phyloP scores from a whole-genome alignment of 2,329 filamentous ascomycete species.

The Paracamarosporium sp. region DNA sequence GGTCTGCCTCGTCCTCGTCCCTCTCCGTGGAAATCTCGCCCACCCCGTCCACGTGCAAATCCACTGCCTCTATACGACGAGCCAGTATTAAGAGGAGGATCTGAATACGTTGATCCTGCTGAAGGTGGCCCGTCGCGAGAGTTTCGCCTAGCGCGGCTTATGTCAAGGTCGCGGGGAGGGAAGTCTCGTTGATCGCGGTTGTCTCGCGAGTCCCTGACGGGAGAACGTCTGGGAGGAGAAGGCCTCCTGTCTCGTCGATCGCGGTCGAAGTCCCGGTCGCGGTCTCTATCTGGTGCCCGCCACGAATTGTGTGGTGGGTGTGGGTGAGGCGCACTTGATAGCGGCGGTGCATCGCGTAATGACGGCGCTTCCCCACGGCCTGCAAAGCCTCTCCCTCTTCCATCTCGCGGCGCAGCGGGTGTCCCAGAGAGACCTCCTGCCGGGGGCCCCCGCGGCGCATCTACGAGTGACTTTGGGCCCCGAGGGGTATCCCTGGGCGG shows the following conservation, averaged over 20 bases:
- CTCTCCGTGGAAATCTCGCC: slow-evolving; percentile 43
- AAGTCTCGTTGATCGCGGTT: slow-evolving; percentile 68
- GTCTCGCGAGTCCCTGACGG: slow-evolving; percentile 64
- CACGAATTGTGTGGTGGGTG: slow-evolving; percentile 58
- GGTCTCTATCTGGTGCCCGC: slow-evolving; percentile 60
- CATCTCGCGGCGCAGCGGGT: slow-evolving; percentile 58
- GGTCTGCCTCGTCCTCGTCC: slow-evolving; percentile 52
- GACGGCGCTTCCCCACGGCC: slow-evolving; percentile 66
- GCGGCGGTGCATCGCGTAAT: slow-evolving; percentile 62
- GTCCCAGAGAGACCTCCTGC: slow-evolving; percentile 35
- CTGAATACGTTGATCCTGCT: slow-evolving; percentile 73
- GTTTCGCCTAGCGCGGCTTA: slow-evolving; percentile 70
- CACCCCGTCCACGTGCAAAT: slow-evolving; percentile 58
- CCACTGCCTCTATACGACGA: slow-evolving; percentile 62
- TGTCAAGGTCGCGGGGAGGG: slow-evolving; percentile 68
- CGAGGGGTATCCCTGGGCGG: slow-evolving; percentile 70
- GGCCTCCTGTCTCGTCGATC: slow-evolving; percentile 65
- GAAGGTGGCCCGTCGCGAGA: slow-evolving; percentile 77
- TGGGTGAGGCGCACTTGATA: slow-evolving; percentile 44
- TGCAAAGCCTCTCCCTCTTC: slow-evolving; percentile 66
- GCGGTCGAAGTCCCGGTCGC: slow-evolving; percentile 62
- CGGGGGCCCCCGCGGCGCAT: slow-evolving; percentile 58
- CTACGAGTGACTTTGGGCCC: slow-evolving; percentile 79
- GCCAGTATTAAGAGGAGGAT: slow-evolving; percentile 65
- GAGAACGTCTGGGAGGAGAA: slow-evolving; percentile 70